Conservation (phyloP, 768 basidiomycete species). For the Trametes cubensis region DNA sequence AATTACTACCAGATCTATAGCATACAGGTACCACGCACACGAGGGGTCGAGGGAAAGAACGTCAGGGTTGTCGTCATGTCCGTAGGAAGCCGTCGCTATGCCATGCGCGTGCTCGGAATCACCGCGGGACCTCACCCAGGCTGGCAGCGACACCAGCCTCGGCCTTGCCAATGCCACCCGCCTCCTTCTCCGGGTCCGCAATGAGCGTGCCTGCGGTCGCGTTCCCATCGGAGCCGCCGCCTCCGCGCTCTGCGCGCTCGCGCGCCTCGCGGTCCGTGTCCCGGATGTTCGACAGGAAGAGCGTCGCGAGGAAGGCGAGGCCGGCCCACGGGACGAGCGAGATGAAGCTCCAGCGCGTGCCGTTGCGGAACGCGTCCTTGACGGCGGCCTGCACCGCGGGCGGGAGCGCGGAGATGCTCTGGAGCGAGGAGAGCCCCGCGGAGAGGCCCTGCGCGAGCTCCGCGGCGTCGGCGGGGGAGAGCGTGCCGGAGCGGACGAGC, state of each 20-base stretch:
- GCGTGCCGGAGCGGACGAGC: conserved; percentile 30
- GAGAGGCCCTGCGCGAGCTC: conserved; percentile 32
- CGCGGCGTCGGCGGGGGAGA: conserved; percentile 35
- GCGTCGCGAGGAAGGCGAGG: conserved; percentile 37
- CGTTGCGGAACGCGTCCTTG: conserved; percentile 45
- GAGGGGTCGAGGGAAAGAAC: too few species aligned
- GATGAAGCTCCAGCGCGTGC: conserved; percentile 47
- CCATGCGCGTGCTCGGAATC: too few species aligned
- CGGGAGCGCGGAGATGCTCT: conserved; percentile 43
- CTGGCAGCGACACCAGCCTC: too few species aligned
- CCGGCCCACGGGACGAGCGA: conserved; percentile 52
- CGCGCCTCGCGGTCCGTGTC: conserved; percentile 32
- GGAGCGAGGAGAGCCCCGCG: conserved; percentile 37
- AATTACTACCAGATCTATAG: too few species aligned
- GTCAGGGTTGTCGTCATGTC: too few species aligned
- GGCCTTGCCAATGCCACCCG: conserved; percentile 18
- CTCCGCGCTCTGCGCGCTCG: not conserved
- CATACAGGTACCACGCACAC: too few species aligned
- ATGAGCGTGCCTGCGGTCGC: not conserved
- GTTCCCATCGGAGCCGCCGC: not conserved
- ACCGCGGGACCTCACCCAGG: too few species aligned
- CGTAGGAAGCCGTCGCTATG: too few species aligned
- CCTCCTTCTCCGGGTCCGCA: not conserved
- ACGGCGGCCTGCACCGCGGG: conserved; percentile 38
- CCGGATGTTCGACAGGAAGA: conserved; percentile 45